A percentile compares a stretch with the other conserved stretches of the same genome.
phyloP scores from a whole-genome alignment of 2,329 filamentous ascomycete species.

The Alternaria sp. region DNA sequence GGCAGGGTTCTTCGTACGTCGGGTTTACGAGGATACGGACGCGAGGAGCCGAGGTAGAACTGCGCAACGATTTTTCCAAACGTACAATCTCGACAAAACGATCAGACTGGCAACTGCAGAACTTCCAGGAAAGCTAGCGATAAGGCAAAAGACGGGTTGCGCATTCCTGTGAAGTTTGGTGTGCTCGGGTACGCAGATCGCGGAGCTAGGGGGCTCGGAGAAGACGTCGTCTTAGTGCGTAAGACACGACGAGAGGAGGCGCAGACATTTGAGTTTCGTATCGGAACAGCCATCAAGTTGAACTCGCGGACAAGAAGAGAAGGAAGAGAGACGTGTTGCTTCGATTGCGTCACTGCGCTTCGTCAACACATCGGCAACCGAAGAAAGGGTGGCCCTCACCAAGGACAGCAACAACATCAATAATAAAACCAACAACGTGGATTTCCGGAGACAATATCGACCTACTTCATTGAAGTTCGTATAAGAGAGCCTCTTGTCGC shows the following conservation, averaged over 20 bases:
- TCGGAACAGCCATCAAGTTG: not conserved
- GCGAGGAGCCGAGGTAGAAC: slow-evolving; percentile 1
- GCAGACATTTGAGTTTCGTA: not conserved
- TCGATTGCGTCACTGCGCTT: not conserved
- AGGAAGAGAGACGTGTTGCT: not conserved
- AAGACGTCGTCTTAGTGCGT: not conserved
- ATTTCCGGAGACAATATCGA: not conserved
- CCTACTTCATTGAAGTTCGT: not conserved
- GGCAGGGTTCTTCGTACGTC: not conserved
- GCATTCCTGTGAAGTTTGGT: not conserved
- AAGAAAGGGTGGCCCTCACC: slow-evolving; percentile 5
- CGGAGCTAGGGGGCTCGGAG: not conserved
- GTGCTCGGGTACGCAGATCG: not conserved
- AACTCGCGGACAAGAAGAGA: not conserved
- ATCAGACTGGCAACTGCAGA: not conserved
- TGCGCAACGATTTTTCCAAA: not conserved
- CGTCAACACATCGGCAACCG: not conserved
- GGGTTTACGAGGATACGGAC: slow-evolving; percentile 4
- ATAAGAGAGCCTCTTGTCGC: not conserved
- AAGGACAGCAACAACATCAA: not conserved
- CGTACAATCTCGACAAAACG: not conserved
- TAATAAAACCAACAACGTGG: not conserved
- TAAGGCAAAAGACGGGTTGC: not conserved
- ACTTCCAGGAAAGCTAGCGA: not conserved
- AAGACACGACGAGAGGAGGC: not conserved